Conservation (phyloP, 139 green algal genomes). For the Chlamydomonas incerta region DNA sequence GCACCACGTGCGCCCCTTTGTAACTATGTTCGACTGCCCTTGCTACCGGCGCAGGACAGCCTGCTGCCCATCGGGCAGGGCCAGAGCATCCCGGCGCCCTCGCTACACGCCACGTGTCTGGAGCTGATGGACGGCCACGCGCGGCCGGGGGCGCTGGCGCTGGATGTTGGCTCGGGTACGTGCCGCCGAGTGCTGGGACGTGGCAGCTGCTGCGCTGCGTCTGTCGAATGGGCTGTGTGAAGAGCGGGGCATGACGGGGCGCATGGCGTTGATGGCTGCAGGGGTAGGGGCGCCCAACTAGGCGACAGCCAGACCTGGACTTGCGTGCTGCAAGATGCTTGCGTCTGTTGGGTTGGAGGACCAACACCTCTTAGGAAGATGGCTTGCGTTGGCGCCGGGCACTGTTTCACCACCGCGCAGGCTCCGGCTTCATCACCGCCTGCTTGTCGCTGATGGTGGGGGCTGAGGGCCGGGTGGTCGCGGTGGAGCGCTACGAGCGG, state of each 20-base stretch:
- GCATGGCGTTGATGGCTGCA: no score
- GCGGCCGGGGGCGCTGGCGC: slow-evolving; percentile 68
- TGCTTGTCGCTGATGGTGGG: slow-evolving; percentile 82
- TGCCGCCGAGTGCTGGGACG: neutral
- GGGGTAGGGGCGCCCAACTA: no score
- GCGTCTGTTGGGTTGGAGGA: no score
- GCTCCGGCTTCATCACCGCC: slow-evolving; percentile 83
- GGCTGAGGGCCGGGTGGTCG: slow-evolving; percentile 62
- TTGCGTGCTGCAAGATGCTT: no score
- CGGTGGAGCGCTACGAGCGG: slow-evolving; percentile 68
- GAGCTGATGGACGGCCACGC: slow-evolving; percentile 78
- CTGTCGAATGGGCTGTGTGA: no score
- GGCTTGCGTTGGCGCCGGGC: neutral
- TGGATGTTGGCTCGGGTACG: slow-evolving; percentile 89
- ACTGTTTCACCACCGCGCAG: neutral
- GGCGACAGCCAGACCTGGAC: no score
- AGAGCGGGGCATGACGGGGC: no score
- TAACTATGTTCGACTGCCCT: neutral
- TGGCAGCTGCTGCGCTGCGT: no score
- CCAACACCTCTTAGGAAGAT: no score
- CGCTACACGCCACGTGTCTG: slow-evolving; percentile 84
- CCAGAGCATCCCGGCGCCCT: slow-evolving; percentile 90
- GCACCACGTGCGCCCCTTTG: neutral
- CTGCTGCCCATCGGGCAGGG: slow-evolving; percentile 69
- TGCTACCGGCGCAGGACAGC: slow-evolving; percentile 54